Evolutionary conservation across 2,329 filamentous ascomycete genomes (phyloP).

Genomic region (Dactylonectria estremocensis): DNA sequence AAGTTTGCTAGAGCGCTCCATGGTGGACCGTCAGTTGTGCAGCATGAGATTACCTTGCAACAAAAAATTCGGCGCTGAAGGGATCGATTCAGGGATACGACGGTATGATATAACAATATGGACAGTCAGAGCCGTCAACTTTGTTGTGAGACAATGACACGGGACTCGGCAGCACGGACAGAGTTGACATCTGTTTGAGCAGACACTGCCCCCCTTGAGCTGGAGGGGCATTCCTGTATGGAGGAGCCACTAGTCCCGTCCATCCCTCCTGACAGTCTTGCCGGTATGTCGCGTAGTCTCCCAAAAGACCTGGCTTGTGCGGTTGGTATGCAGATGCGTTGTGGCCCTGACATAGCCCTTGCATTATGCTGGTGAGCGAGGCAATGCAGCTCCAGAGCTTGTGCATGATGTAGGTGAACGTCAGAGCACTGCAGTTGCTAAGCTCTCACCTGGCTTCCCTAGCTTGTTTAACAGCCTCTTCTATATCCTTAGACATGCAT

Average conservation of each 20-base stretch:
- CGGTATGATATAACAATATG: slow-evolving; percentile 50
- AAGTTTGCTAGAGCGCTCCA: slow-evolving; percentile 56
- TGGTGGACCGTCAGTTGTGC: slow-evolving; percentile 44
- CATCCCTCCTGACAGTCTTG: slow-evolving; percentile 45
- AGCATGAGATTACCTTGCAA: slow-evolving; percentile 45
- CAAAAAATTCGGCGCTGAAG: slow-evolving; percentile 35
- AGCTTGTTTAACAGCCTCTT: slow-evolving; percentile 25
- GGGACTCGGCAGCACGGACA: slow-evolving; percentile 42
- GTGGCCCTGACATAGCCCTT: slow-evolving; percentile 46
- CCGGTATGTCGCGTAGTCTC: slow-evolving; percentile 39
- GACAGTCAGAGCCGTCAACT: slow-evolving; percentile 39
- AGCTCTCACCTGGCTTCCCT: slow-evolving; percentile 3
- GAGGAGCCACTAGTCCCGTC: slow-evolving; percentile 41
- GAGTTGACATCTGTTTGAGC: slow-evolving; percentile 40
- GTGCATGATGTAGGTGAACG: neutral
- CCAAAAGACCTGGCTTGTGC: slow-evolving; percentile 37
- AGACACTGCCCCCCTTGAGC: slow-evolving; percentile 44
- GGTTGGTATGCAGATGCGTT: slow-evolving; percentile 44
- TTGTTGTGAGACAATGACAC: slow-evolving; percentile 46
- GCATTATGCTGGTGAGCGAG: slow-evolving; percentile 36
- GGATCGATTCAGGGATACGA: slow-evolving; percentile 45
- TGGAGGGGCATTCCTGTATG: slow-evolving; percentile 49
- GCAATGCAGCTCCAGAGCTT: neutral
- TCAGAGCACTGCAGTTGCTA: slow-evolving; percentile 27
- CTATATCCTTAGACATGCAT: slow-evolving; percentile 20